Evolutionary conservation across 2,329 filamentous ascomycete species (phyloP).

Genomic region (Plenodomus biglobosus): DNA sequence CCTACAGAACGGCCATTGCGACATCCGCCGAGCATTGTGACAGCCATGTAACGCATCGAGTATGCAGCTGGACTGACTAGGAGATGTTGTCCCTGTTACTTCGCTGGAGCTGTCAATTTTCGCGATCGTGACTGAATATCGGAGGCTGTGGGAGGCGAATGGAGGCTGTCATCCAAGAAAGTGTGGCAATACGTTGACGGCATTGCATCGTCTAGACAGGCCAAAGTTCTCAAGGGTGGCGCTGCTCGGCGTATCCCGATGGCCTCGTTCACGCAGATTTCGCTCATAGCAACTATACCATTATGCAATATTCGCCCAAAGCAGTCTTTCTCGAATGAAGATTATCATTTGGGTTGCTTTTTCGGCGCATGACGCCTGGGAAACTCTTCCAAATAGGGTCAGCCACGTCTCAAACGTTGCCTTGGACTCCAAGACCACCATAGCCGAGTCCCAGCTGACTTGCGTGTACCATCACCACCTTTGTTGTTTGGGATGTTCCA

Average conservation of each 20-base stretch:
- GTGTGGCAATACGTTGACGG: neutral
- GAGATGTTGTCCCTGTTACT: neutral
- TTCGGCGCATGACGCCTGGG: neutral
- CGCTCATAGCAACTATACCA: neutral
- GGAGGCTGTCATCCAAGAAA: neutral
- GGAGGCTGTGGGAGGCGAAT: neutral
- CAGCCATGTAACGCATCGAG: neutral
- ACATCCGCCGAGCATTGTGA: neutral
- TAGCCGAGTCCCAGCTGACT: conserved; percentile 13
- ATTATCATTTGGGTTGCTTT: neutral
- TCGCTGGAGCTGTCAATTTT: neutral
- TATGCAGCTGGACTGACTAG: neutral
- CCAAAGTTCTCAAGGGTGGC: neutral
- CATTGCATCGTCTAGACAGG: neutral
- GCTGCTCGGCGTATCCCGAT: neutral
- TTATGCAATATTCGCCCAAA: neutral
- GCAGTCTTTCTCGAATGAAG: neutral
- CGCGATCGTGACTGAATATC: neutral
- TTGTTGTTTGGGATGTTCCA: conserved; percentile 25
- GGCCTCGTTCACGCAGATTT: neutral
- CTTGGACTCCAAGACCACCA: neutral
- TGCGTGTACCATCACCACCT: conserved; percentile 15
- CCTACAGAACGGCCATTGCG: neutral
- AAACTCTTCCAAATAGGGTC: conserved; percentile 3
- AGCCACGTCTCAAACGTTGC: conserved; percentile 5